Evolutionary conservation across 2,329 filamentous ascomycete genomes (phyloP).

Genomic region (Dactylella cylindrospora): DNA sequence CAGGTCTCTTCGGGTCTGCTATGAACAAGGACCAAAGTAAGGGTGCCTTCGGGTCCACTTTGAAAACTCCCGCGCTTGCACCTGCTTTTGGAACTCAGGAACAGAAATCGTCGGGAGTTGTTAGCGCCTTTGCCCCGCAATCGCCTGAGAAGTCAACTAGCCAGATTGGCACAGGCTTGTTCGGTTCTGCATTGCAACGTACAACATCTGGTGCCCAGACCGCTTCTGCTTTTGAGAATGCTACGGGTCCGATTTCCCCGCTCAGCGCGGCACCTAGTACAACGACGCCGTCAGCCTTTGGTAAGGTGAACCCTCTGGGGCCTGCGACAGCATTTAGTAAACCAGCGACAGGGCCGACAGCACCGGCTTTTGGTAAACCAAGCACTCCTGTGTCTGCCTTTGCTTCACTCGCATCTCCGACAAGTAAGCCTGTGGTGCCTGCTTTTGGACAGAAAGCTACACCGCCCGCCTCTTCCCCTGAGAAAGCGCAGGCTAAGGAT

Average conservation of each 20-base stretch:
- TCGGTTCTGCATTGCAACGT: slow-evolving; percentile 34
- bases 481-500: slow-evolving; percentile 5
- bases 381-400: slow-evolving; percentile 14
- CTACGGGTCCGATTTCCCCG: neutral
- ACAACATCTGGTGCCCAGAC: slow-evolving; percentile 19
- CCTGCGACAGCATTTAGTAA: too few species aligned
- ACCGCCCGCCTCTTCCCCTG: slow-evolving; percentile 3
- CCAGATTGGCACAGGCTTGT: slow-evolving; percentile 27
- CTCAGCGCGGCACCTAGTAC: neutral
- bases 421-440: slow-evolving; percentile 11
- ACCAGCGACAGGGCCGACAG: neutral
- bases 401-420: neutral
- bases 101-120: slow-evolving; percentile 5
- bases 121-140: slow-evolving; percentile 19
- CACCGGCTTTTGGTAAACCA: slow-evolving; percentile 19
- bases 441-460: slow-evolving; percentile 28
- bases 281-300: slow-evolving; percentile 8
- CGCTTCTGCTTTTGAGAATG: slow-evolving; percentile 12
- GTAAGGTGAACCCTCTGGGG: too few species aligned
- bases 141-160: slow-evolving; percentile 17
- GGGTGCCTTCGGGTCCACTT: slow-evolving; percentile 16
- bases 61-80: slow-evolving; percentile 22
- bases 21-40: slow-evolving; percentile 39
- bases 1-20: slow-evolving; percentile 32
- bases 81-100: slow-evolving; percentile 30